Evolutionary conservation across 192 early-diverging fungal genomes (phyloP).

Genomic region (Lobosporangium transversale): DNA sequence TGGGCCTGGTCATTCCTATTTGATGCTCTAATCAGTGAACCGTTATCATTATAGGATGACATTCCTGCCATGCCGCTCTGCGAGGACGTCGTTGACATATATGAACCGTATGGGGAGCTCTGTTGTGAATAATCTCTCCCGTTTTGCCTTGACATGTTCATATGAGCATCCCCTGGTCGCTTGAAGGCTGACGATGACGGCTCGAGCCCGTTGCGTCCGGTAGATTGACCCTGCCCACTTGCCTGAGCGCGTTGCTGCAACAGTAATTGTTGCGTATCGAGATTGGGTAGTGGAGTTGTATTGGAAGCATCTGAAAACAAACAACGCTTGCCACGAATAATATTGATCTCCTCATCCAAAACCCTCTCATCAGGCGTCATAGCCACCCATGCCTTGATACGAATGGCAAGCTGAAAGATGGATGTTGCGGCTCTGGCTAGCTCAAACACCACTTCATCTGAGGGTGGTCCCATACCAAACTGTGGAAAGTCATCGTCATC

Average conservation of each 20-base stretch:
- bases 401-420: conserved; percentile 44
- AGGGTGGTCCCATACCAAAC: conserved; percentile 20
- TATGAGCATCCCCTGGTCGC: no score
- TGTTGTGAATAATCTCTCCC: background rate
- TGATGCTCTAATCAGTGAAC: no score
- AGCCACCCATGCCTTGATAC: conserved; percentile 45
- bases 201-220: no score
- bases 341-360: conserved; percentile 46
- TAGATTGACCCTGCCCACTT: no score
- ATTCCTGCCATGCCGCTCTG: conserved; percentile 4
- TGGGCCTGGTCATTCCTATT: background rate
- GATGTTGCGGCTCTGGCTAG: conserved; percentile 35
- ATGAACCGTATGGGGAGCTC: background rate
- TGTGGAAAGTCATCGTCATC: background rate
- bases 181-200: no score
- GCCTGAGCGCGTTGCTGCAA: no score
- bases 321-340: conserved; percentile 48
- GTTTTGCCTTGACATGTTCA: no score
- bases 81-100: conserved; percentile 2
- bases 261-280: conserved; percentile 15
- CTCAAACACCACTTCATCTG: conserved; percentile 35
- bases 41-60: no score
- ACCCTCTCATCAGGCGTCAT: conserved; percentile 39
- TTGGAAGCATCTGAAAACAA: conserved; percentile 31
- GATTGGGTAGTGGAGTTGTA: background rate